Evolutionary conservation across 768 basidiomycete species (phyloP).

Genomic region (Tulasnella sp.): DNA sequence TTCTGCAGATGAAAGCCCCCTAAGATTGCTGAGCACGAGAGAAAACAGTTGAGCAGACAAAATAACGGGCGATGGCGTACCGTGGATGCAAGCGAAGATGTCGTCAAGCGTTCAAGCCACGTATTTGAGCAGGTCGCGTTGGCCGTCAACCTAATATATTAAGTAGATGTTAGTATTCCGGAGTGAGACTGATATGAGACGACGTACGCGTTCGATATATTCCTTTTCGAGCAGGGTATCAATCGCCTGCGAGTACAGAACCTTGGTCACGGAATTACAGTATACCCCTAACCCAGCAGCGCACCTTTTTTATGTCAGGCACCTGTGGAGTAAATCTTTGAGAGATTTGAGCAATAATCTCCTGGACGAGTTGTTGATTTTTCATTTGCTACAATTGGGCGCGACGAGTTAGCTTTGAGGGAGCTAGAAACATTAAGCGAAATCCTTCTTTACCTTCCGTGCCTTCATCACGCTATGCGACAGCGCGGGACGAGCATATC

Average conservation of each 20-base stretch:
- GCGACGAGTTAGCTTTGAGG: slow-evolving; percentile 21
- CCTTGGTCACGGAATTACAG: slow-evolving; percentile 34
- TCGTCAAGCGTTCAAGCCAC: slow-evolving; percentile 55
- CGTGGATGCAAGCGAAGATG: neutral
- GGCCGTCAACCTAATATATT: slow-evolving; percentile 55
- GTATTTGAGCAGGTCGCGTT: slow-evolving; percentile 86
- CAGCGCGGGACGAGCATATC: neutral
- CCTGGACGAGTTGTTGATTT: slow-evolving; percentile 86
- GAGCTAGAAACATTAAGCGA: neutral
- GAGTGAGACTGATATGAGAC: neutral
- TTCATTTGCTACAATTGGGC: slow-evolving; percentile 66
- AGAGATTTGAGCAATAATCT: slow-evolving; percentile 87
- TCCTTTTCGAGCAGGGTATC: slow-evolving; percentile 96
- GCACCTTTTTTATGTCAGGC: slow-evolving; percentile 93
- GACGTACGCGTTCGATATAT: slow-evolving; percentile 83
- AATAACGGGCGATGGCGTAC: neutral
- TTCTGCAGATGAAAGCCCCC: neutral
- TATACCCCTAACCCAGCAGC: neutral
- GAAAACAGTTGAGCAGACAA: neutral
- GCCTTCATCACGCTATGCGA: slow-evolving; percentile 85
- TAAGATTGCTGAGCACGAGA: neutral
- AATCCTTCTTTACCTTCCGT: slow-evolving; percentile 55
- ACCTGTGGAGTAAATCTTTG: slow-evolving; percentile 91
- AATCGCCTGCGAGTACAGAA: slow-evolving; percentile 57
- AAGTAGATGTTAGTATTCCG: neutral